Conservation (phyloP, 106 monocot species). For the Narthecium ossifragum region DNA sequence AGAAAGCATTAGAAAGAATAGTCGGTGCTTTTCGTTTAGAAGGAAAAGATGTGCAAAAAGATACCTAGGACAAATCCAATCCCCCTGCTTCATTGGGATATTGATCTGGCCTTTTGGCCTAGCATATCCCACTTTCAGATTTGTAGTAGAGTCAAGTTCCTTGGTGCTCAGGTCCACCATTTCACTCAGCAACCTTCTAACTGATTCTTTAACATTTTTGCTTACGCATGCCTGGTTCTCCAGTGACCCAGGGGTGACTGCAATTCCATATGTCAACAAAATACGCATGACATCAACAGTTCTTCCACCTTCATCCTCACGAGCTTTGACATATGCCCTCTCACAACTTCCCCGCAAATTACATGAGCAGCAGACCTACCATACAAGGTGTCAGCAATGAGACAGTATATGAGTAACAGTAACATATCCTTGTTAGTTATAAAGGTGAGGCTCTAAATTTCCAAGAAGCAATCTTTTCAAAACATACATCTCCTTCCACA, state of each 20-base stretch:
- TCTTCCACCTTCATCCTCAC: constrained; percentile 60
- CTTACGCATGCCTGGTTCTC: constrained; percentile 25
- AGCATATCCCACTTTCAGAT: background rate
- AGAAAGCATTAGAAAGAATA: too few species aligned
- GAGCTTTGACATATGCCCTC: constrained; percentile 63
- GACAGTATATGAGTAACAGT: too few species aligned
- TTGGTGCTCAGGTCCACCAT: constrained; percentile 30
- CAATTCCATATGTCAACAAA: constrained; percentile 67
- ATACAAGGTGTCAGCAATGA: too few species aligned
- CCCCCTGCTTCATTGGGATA: constrained; percentile 66
- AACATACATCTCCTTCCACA: constrained; percentile 77
- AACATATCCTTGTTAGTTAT: too few species aligned
- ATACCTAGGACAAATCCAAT: constrained; percentile 93
- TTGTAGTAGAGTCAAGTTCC: constrained; percentile 16
- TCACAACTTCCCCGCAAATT: constrained; percentile 70
- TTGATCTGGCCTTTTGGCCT: constrained; percentile 18
- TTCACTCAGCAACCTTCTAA: constrained; percentile 55
- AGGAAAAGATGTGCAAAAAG: background rate
- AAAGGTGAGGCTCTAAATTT: background rate
- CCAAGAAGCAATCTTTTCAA: background rate
- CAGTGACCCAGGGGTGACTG: constrained; percentile 28
- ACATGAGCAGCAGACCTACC: constrained; percentile 74
- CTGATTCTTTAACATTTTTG: constrained; percentile 50
- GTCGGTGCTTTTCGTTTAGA: too few species aligned
- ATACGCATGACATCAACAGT: constrained; percentile 86